phyloP scores from a whole-genome alignment of 2,329 filamentous ascomycete species.

The Colletotrichum coccodes region DNA sequence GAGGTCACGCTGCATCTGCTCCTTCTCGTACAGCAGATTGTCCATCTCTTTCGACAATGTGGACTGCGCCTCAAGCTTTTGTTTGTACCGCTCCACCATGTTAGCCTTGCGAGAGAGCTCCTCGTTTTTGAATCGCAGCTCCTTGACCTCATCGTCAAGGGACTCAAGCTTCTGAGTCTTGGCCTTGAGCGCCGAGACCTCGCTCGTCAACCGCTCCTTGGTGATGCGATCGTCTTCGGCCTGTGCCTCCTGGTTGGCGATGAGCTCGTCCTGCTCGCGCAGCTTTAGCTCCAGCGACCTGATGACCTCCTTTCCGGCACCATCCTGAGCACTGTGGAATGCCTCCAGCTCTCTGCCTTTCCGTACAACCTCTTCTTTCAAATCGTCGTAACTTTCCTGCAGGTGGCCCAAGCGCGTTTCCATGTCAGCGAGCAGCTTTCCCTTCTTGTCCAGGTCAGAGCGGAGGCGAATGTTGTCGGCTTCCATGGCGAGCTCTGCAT shows the following conservation, averaged over 20 bases:
- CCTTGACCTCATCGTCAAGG: conserved; percentile 68
- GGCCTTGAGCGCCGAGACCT: conserved; percentile 58
- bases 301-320: conserved; percentile 63
- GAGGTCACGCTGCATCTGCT: conserved; percentile 61
- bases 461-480: conserved; percentile 63
- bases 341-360: conserved; percentile 64
- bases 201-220: conserved; percentile 57
- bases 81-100: conserved; percentile 69
- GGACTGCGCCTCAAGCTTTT: conserved; percentile 69
- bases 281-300: conserved; percentile 65
- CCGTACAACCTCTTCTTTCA: conserved; percentile 71
- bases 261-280: conserved; percentile 76
- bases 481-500: conserved; percentile 67
- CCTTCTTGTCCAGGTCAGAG: conserved; percentile 61
- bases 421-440: conserved; percentile 68
- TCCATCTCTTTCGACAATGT: conserved; percentile 66
- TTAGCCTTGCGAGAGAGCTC: conserved; percentile 72
- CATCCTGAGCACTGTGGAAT: conserved; percentile 59
- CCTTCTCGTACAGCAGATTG: conserved; percentile 64
- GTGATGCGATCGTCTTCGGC: conserved; percentile 61
- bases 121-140: conserved; percentile 67
- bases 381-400: conserved; percentile 71
- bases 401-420: conserved; percentile 69
- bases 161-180: conserved; percentile 60
- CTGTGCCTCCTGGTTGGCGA: conserved; percentile 75